phyloP scores from a whole-genome alignment of 2,329 filamentous ascomycete genomes.

The Chalaropsis thielavioides region DNA sequence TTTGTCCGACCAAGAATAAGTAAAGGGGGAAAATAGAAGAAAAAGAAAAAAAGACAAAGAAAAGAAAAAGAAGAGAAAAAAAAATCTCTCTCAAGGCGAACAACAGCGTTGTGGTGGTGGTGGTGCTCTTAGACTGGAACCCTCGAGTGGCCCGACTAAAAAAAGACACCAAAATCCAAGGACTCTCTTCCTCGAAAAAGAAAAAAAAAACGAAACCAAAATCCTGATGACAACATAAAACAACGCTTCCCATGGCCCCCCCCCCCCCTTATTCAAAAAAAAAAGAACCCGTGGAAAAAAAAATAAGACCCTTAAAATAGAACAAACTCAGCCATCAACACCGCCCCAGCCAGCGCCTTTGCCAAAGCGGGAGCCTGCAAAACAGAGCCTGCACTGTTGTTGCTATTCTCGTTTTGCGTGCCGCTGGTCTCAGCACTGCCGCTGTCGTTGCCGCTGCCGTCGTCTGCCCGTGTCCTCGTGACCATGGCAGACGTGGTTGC shows the following conservation, averaged over 20 bases:
- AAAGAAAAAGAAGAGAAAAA: not conserved
- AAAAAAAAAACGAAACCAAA: not conserved
- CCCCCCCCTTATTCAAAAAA: not conserved
- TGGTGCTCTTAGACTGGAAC: not conserved
- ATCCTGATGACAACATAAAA: not conserved
- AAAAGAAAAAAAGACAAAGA: not conserved
- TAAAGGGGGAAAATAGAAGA: not conserved
- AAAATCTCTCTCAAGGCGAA: not conserved
- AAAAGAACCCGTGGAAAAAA: not conserved
- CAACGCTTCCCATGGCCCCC: not conserved
- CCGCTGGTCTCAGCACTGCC: conserved; percentile 19
- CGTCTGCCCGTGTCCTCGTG: conserved; percentile 14
- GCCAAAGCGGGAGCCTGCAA: not conserved
- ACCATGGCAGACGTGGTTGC: not conserved
- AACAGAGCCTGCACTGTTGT: not conserved
- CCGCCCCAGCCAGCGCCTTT: not conserved
- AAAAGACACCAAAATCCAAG: not conserved
- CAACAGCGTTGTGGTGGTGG: not conserved
- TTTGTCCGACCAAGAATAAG: no score
- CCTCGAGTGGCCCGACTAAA: not conserved
- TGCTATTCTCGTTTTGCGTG: not conserved
- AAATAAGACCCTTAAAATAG: not conserved
- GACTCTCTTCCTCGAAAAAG: not conserved
- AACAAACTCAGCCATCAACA: not conserved
- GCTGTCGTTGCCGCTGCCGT: not conserved